Conservation (phyloP, 78 protist species). For the Cyanophora paradoxa region DNA sequence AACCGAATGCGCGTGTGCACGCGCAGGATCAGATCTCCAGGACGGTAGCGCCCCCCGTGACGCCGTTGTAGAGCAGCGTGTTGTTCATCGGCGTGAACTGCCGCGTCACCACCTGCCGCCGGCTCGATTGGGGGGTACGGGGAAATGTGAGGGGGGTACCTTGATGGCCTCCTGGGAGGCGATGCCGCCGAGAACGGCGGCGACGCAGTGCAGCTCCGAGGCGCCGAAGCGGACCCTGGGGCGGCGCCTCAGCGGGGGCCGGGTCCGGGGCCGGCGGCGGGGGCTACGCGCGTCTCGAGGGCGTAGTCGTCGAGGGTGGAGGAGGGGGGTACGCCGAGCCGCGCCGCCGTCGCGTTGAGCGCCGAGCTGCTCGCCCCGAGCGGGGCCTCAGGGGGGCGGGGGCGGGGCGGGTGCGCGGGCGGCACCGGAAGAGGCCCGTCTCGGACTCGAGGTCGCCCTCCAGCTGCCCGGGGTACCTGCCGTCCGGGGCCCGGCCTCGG, state of each 20-base stretch:
- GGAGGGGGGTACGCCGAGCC: too few relatives aligned
- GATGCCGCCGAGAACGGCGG: conserved; percentile 67
- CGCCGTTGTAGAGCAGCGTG: conserved; percentile 64
- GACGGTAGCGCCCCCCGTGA: not conserved
- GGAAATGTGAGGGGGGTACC: too few relatives aligned
- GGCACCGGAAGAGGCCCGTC: conserved; percentile 26
- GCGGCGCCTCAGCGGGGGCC: not conserved
- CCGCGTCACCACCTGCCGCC: conserved; percentile 52
- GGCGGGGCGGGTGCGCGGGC: too few relatives aligned
- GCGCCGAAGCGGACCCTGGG: conserved; percentile 71
- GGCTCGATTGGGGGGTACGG: too few relatives aligned
- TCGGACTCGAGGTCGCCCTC: conserved; percentile 28
- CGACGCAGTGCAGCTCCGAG: conserved; percentile 65
- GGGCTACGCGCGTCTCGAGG: conserved; percentile 51
- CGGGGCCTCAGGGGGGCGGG: too few relatives aligned
- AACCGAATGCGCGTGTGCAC: too few relatives aligned
- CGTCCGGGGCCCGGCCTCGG: too few relatives aligned
- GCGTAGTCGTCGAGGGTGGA: conserved; percentile 42
- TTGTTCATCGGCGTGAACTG: conserved; percentile 71
- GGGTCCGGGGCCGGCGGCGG: not conserved
- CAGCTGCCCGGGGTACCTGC: conserved; percentile 10
- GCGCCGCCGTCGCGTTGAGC: too few relatives aligned
- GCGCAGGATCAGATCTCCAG: not conserved
- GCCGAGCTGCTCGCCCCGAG: too few relatives aligned
- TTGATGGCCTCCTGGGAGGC: conserved; percentile 71